Conservation (phyloP, 2,329 filamentous ascomycete genomes). For the Bretziella fagacearum region DNA sequence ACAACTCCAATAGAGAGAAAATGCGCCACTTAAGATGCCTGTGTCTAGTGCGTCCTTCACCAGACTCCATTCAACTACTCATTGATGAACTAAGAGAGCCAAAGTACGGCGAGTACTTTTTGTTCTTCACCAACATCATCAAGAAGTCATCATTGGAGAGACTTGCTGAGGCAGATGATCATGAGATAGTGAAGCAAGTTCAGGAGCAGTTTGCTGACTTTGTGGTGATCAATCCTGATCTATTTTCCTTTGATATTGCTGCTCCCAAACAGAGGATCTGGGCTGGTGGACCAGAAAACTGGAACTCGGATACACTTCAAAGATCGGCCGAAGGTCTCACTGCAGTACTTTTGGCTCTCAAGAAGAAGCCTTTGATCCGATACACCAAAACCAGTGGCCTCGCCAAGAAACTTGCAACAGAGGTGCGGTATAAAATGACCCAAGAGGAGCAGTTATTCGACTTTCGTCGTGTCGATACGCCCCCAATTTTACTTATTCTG, state of each 20-base stretch:
- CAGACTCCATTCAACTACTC: conserved; percentile 80
- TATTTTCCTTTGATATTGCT: conserved; percentile 64
- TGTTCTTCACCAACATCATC: conserved; percentile 95
- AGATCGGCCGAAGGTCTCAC: conserved; percentile 75
- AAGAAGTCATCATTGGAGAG: conserved; percentile 93
- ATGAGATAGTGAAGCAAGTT: conserved; percentile 85
- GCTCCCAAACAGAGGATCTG: conserved; percentile 63
- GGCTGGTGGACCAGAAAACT: conserved; percentile 65
- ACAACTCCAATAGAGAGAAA: conserved; percentile 80
- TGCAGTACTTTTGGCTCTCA: conserved; percentile 69
- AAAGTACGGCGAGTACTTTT: conserved; percentile 91
- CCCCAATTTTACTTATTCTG: conserved; percentile 76
- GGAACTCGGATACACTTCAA: conserved; percentile 80
- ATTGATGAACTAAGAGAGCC: conserved; percentile 93
- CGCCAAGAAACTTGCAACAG: conserved; percentile 82
- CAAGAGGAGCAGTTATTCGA: conserved; percentile 96
- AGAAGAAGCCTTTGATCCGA: conserved; percentile 90
- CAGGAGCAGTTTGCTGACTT: conserved; percentile 97
- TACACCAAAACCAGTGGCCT: conserved; percentile 83
- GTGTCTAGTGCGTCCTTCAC: conserved; percentile 80
- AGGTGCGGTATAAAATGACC: conserved; percentile 80
- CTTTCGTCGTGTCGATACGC: conserved; percentile 86
- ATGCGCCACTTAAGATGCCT: conserved; percentile 94
- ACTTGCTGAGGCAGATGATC: conserved; percentile 87
- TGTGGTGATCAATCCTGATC: conserved; percentile 82